These are phyloP conservation scores for Gracilariopsis chorda DNA, from an alignment of 23 red algal species.

Conservation along the genomic window DNA sequence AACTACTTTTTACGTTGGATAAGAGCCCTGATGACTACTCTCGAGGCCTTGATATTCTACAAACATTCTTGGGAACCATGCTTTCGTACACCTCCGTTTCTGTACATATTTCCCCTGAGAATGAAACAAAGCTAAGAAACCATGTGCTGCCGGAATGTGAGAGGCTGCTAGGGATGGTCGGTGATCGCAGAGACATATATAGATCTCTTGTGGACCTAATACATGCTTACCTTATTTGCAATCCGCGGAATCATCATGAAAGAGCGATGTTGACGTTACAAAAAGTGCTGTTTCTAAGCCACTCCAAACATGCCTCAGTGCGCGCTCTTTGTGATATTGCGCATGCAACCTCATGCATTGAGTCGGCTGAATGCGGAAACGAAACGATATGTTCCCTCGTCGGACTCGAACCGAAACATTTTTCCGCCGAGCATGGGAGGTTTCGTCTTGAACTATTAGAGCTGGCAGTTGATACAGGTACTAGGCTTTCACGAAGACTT, in stretches of 20 bases:
- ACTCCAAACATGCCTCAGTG: not conserved
- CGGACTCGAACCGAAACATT: not conserved
- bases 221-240: not conserved
- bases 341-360: not conserved
- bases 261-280: not conserved
- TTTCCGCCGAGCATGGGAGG: not conserved
- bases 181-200: not conserved
- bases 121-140: not conserved
- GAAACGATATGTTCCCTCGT: not conserved
- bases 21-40: not conserved
- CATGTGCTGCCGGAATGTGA: not conserved
- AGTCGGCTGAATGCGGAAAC: not conserved
- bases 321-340: slow-evolving; percentile 16
- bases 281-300: not conserved
- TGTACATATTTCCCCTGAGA: not conserved
- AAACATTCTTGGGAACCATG: slow-evolving; percentile 1
- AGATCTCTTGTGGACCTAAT: not conserved
- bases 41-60: not conserved
- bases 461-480: not conserved
- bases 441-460: not conserved
- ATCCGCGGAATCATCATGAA: not conserved
- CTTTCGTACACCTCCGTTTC: not conserved
- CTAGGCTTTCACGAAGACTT: not conserved
- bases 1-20: not conserved
- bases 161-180: not conserved